phyloP scores from a whole-genome alignment of 371 early-diverging fungal genomes.

The Dichotomocladium elegans region DNA sequence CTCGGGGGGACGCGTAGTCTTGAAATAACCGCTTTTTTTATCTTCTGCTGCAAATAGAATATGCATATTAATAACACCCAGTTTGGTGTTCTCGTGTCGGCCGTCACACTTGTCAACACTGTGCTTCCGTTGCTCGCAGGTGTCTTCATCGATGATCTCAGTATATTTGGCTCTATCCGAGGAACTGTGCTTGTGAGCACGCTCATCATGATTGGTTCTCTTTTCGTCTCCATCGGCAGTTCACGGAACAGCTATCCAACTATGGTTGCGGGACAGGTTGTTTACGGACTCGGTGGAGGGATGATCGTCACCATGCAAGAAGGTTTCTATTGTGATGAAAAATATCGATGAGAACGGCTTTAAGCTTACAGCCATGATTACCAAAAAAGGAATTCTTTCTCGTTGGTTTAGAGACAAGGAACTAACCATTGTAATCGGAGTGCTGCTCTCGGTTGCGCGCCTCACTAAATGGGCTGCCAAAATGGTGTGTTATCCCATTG shows the following conservation, averaged over 20 bases:
- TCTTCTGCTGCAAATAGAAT: too few relatives aligned
- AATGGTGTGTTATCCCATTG: slow-evolving; percentile 36
- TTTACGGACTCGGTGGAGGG: slow-evolving; percentile 44
- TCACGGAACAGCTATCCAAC: slow-evolving; percentile 25
- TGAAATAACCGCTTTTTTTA: too few relatives aligned
- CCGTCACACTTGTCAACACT: slow-evolving; percentile 69
- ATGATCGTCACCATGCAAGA: slow-evolving; percentile 47
- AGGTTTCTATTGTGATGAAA: neutral
- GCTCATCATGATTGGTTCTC: slow-evolving; percentile 28
- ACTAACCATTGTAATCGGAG: slow-evolving; percentile 32
- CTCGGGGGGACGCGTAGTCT: too few relatives aligned
- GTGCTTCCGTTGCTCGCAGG: slow-evolving; percentile 66
- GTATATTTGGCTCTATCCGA: slow-evolving; percentile 32
- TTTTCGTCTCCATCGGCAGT: slow-evolving; percentile 31
- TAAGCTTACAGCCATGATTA: too few relatives aligned
- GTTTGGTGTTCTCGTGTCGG: slow-evolving; percentile 66
- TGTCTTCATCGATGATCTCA: slow-evolving; percentile 44
- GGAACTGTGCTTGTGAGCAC: slow-evolving; percentile 32
- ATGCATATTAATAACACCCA: slow-evolving; percentile 65
- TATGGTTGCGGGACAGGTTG: slow-evolving; percentile 42
- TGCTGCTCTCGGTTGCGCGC: slow-evolving; percentile 27
- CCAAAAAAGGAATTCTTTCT: slow-evolving; percentile 33
- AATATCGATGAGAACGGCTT: neutral
- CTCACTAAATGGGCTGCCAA: slow-evolving; percentile 40
- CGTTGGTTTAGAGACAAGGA: slow-evolving; percentile 45